Evolutionary conservation across 2,329 filamentous ascomycete genomes (phyloP), one percentile per base, ranked within the genome.

Genomic region (Zymoseptoria pseudotritici): DNA sequence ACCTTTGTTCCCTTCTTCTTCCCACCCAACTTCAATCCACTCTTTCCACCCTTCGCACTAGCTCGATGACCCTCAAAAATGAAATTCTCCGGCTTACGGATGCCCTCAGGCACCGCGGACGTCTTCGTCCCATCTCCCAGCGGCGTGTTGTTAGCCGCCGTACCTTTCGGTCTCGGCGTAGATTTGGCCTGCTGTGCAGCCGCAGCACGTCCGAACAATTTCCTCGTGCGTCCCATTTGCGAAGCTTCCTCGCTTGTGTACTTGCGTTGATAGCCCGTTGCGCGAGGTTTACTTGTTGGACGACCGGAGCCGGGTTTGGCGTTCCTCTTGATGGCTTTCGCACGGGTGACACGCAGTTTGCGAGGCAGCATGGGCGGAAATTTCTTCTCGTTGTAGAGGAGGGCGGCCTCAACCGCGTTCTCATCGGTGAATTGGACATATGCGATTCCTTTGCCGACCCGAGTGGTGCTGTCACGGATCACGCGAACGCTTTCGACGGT

Each of bases 381-480:
- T 69, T 90, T 94, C 80, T 97, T 96, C 63, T 86, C 92, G 72
- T 97, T 84, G 62, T 93, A 84, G 49, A 95, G 82, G 11, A 99
- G 82, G 1, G 94, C 94, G n/a, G 88, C 84, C 75, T 99, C 94
- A 53, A 99, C 93, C 52, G 87, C 81, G 69, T 95, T 97, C 63
- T 82, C 85, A 69, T 97, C 90, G 79, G 87, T 68, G 76, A 99
- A 99, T 72, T 99, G 94, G 17, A 99, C 93, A 70, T 99, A 99
- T 63, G 95, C 95, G 71, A 99, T 91, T 4, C 94, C 94, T 74
- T 99, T 99, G 70, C 94, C 91, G 29, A 99, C 90, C 55, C 95
- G 85, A 7, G 95, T 99, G 66, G 89, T 88, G 63, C 89, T 81
- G 71, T 99, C 94, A 58, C 94, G 86, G 55, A 97, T 84, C 20